These are phyloP conservation scores for Nephelium lappaceum DNA, from an alignment of 345 rosid species.

Conservation along the genomic window DNA sequence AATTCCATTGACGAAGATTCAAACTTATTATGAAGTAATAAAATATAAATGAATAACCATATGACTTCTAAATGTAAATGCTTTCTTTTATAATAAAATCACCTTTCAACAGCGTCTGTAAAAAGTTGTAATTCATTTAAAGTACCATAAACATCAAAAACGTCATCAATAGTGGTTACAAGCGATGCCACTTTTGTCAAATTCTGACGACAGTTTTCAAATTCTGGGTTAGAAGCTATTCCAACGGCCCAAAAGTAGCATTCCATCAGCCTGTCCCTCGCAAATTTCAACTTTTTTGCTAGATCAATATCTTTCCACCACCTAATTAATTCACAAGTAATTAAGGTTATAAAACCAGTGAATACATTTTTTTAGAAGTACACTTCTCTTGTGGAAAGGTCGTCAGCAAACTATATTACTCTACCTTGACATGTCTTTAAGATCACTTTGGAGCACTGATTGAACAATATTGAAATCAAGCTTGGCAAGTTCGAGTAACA, in stretches of 20 bases:
- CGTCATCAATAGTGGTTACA: slow-evolving; percentile 44
- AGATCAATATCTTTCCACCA: slow-evolving; percentile 46
- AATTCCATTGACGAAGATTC: neutral
- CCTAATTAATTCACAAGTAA: slow-evolving; percentile 13
- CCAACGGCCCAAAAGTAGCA: slow-evolving; percentile 52
- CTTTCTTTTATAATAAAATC: neutral
- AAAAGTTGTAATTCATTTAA: slow-evolving; percentile 43
- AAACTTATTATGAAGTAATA: no score
- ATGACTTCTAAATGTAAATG: no score
- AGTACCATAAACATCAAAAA: slow-evolving; percentile 48
- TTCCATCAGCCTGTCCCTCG: slow-evolving; percentile 53
- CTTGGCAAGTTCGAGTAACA: slow-evolving; percentile 43
- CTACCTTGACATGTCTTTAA: slow-evolving; percentile 37
- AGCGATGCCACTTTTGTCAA: slow-evolving; percentile 42
- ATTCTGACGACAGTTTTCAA: slow-evolving; percentile 24
- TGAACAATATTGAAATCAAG: slow-evolving; percentile 49
- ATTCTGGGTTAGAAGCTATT: slow-evolving; percentile 33
- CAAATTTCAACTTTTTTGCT: slow-evolving; percentile 35
- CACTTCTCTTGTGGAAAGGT: no score
- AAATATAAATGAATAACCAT: no score
- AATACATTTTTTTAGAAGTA: neutral
- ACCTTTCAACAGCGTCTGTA: slow-evolving; percentile 43
- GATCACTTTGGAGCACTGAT: slow-evolving; percentile 36
- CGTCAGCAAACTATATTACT: no score
- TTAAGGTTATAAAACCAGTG: neutral